Evolutionary conservation across 2,329 filamentous ascomycete species (phyloP).

Genomic region (Arthrobotrys sphaeroides): DNA sequence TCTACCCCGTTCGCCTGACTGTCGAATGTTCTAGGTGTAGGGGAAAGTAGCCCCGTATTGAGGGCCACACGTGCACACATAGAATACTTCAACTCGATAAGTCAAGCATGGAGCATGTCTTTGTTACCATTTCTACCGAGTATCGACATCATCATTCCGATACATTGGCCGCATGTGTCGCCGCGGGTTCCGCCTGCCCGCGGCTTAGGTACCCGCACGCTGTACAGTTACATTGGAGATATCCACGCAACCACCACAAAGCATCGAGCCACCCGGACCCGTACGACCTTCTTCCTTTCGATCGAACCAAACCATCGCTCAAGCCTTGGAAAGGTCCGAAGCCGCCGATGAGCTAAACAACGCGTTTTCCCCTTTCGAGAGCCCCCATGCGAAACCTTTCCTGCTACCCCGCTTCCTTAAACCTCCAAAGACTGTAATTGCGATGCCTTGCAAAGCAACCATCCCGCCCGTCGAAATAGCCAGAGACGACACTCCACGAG

Average conservation of each 20-base stretch:
- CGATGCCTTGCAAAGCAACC: constrained; percentile 46
- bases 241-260: neutral
- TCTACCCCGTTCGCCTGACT: too few relatives aligned
- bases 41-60: too few relatives aligned
- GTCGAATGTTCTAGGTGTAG: too few relatives aligned
- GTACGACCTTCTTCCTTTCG: neutral
- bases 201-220: neutral
- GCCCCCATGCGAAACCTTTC: constrained; percentile 16
- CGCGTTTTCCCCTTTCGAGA: constrained; percentile 48
- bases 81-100: too few relatives aligned
- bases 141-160: too few relatives aligned
- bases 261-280: neutral
- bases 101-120: too few relatives aligned
- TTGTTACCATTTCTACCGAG: too few relatives aligned
- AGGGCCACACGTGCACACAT: too few relatives aligned
- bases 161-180: too few relatives aligned
- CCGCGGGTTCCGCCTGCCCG: neutral
- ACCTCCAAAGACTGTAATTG: neutral
- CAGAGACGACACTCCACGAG: constrained; percentile 37
- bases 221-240: neutral
- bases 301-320: neutral
- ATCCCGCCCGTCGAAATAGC: constrained; percentile 40
- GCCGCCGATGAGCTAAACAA: constrained; percentile 23
- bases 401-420: constrained; percentile 47
- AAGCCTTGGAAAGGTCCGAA: neutral